Base-by-base conservation (phyloP, 176 grass and related monocot genomes). In the Chrysopogon serrulatus region DNA sequence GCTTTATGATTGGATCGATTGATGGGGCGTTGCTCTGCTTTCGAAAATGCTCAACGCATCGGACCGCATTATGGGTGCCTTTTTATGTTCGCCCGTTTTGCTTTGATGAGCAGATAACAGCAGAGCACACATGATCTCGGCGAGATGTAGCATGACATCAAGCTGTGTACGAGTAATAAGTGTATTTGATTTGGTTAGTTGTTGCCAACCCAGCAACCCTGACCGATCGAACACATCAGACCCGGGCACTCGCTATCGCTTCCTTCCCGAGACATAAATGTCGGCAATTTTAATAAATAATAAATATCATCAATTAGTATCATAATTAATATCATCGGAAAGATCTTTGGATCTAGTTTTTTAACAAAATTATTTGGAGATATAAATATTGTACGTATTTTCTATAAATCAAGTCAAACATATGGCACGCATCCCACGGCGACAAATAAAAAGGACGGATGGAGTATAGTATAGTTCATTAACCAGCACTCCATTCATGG, bases 41-140 rank as follows among this genome's bases (percentile, higher is more conserved):
- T 86, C 44, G 51, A 59, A 56, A 83, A 81, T 79, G 88, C 79
- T 83, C 43, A 37, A 14, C 43, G 41, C 88, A 40, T 48, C 47
- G 79, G 67, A 90, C 44, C 34, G 72, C 88, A 86, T 5, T 56
- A 54, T 33, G 42, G 35, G 26, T 1, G 10, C 26, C 48, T 32
- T 69, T 81, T 53, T 40, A 30, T 28, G 32, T n/a, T 13, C 10
- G 27, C 31, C 54, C 21, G 31, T 76, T 69, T 62, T 61, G 69
- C 57, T 28, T 27, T 13, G 24, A 77, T 13, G 24, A 77, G 18
- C 62, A 49, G 26, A 10, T 40, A 33, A 30, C 9, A 10, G 9
- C 8, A 19, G 42, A 60, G 19, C 43, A 27, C 68, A 3, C 6
- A 19, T 83, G 66, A 65, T 42, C 65, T 78, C 53, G 64, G 3